Evolutionary conservation across 2,329 filamentous ascomycete genomes (phyloP).

Genomic region (Exophiala dermatitidis): DNA sequence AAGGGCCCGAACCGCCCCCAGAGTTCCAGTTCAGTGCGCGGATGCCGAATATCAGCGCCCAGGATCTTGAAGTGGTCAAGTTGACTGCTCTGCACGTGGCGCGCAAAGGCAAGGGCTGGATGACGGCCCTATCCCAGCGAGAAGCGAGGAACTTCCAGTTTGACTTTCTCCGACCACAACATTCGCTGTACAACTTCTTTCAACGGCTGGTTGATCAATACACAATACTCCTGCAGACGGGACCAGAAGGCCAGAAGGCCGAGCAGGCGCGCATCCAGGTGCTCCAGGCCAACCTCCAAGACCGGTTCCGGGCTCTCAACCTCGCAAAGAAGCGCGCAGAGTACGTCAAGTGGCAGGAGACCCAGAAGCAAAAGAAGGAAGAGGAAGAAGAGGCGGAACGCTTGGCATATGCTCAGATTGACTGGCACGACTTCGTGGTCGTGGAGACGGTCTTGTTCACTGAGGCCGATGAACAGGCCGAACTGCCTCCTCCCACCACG

Average conservation of each 20-base stretch:
- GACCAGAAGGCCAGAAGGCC: slow-evolving; percentile 61
- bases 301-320: slow-evolving; percentile 73
- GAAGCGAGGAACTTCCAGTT: slow-evolving; percentile 91
- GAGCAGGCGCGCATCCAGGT: slow-evolving; percentile 66
- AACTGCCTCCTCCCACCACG: slow-evolving; percentile 81
- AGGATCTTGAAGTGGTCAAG: slow-evolving; percentile 68
- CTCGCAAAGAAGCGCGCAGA: slow-evolving; percentile 80
- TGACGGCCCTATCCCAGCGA: slow-evolving; percentile 80
- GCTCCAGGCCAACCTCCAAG: slow-evolving; percentile 64
- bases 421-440: slow-evolving; percentile 96
- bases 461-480: slow-evolving; percentile 75
- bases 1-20: slow-evolving; percentile 75
- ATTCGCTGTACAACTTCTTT: slow-evolving; percentile 95
- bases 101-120: slow-evolving; percentile 84
- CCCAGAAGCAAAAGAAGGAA: slow-evolving; percentile 81
- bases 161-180: slow-evolving; percentile 88
- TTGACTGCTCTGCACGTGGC: slow-evolving; percentile 87
- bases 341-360: slow-evolving; percentile 75
- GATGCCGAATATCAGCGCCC: slow-evolving; percentile 94
- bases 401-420: slow-evolving; percentile 72
- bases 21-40: slow-evolving; percentile 90
- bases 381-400: slow-evolving; percentile 79
- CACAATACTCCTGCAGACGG: slow-evolving; percentile 64
- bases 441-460: slow-evolving; percentile 92
- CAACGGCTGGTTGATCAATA: slow-evolving; percentile 90